Conservation (phyloP, 495 filamentous ascomycete species). For the Podospora australis region DNA sequence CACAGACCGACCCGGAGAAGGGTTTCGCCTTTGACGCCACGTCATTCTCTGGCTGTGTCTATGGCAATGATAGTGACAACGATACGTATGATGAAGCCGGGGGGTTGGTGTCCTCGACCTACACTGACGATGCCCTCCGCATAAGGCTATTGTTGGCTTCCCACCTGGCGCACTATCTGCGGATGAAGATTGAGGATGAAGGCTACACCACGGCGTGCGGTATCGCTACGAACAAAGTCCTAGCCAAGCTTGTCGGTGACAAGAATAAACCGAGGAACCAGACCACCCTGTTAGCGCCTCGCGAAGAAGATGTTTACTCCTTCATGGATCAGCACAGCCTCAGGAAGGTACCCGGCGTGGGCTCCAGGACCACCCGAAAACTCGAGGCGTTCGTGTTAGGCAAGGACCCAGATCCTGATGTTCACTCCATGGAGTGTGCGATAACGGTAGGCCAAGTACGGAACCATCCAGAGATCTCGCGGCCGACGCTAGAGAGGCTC, state of each 20-base stretch:
- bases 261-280: conserved; percentile 80
- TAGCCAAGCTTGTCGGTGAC: conserved; percentile 80
- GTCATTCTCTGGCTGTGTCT: conserved; percentile 33
- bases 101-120: background rate
- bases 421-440: conserved; percentile 33
- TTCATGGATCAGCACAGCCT: conserved; percentile 77
- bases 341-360: conserved; percentile 80
- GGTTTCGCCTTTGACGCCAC: conserved; percentile 77
- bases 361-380: conserved; percentile 66
- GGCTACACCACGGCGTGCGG: conserved; percentile 86
- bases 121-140: conserved; percentile 29
- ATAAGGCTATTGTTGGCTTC: conserved; percentile 60
- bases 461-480: conserved; percentile 50
- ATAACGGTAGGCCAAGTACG: conserved; percentile 65
- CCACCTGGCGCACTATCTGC: conserved; percentile 67
- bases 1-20: conserved; percentile 62
- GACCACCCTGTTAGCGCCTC: conserved; percentile 70
- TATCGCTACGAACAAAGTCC: conserved; percentile 74
- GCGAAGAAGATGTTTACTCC: conserved; percentile 38
- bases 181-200: conserved; percentile 63
- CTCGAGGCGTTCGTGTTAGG: conserved; percentile 57
- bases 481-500: conserved; percentile 54
- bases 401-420: conserved; percentile 26
- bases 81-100: too few relatives aligned
- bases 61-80: conserved; percentile 8